Conservation (phyloP, 2,329 filamentous ascomycete species). For the Sarocladium strictum region DNA sequence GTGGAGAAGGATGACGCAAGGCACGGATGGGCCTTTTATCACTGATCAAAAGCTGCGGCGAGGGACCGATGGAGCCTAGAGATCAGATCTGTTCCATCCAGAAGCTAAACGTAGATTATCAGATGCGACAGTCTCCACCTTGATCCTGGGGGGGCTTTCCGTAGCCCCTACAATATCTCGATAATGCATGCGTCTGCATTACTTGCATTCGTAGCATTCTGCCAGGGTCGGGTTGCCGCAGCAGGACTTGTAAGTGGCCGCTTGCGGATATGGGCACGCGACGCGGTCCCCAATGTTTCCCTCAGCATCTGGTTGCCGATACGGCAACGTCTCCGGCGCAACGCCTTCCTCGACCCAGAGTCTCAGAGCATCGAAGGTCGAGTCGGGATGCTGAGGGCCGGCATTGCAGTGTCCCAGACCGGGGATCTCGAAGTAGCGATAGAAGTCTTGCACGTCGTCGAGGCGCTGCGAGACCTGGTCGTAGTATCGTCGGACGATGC, state of each 20-base stretch:
- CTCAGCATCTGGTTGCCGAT: conserved; percentile 8
- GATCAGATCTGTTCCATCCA: too few species aligned
- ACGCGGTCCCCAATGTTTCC: conserved; percentile 22
- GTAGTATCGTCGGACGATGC: conserved; percentile 18
- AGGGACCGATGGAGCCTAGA: too few species aligned
- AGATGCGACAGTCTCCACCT: too few species aligned
- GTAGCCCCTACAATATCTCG: neutral
- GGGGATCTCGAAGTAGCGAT: conserved; percentile 25
- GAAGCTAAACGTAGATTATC: too few species aligned
- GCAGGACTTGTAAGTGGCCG: conserved; percentile 18
- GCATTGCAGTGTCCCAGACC: conserved; percentile 28
- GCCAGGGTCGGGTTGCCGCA: neutral
- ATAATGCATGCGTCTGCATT: neutral
- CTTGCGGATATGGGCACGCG: conserved; percentile 30
- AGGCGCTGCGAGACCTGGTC: conserved; percentile 15
- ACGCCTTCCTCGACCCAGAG: conserved; percentile 26
- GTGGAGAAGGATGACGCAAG: too few species aligned
- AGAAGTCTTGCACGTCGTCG: conserved; percentile 22
- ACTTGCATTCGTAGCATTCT: neutral
- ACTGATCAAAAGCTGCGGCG: too few species aligned
- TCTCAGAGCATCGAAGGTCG: conserved; percentile 18
- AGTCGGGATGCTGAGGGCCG: conserved; percentile 20
- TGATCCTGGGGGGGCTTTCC: neutral
- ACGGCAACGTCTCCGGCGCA: conserved; percentile 15
- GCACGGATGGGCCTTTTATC: too few species aligned